A percentile compares a stretch with the other conserved stretches of the same genome.
phyloP scores from a whole-genome alignment of 2,329 filamentous ascomycete genomes.

The Diaporthe vexans region DNA sequence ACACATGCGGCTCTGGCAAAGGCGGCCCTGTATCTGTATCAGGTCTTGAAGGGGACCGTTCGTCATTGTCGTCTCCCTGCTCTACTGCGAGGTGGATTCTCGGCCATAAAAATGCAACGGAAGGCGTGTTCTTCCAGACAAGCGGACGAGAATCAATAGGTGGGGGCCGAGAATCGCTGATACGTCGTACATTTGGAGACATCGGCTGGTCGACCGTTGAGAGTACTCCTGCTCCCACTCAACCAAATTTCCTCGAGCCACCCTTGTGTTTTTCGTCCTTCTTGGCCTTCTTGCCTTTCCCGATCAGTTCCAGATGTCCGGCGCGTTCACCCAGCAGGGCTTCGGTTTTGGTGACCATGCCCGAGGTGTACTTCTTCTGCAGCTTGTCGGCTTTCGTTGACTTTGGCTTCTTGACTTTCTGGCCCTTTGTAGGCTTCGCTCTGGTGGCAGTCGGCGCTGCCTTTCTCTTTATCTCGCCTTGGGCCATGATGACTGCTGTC shows the following conservation, averaged over 20 bases:
- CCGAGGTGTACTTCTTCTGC: conserved; percentile 68
- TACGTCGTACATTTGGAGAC: background rate
- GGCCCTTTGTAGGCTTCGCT: conserved; percentile 62
- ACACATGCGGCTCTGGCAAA: background rate
- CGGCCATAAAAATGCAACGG: background rate
- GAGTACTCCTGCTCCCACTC: conserved; percentile 45
- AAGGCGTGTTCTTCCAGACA: background rate
- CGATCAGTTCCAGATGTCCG: conserved; percentile 72
- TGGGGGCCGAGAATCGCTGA: background rate
- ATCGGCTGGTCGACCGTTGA: background rate
- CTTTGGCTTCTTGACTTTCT: conserved; percentile 56
- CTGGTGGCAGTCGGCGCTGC: conserved; percentile 55
- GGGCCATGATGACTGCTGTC: conserved; percentile 59
- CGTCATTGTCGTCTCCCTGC: background rate
- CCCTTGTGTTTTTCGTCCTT: conserved; percentile 58
- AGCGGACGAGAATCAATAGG: background rate
- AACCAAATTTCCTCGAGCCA: conserved; percentile 70
- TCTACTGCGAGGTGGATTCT: background rate
- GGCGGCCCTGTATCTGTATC: background rate
- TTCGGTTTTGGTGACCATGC: conserved; percentile 69
- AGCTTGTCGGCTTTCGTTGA: conserved; percentile 63
- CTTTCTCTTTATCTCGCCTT: conserved; percentile 66
- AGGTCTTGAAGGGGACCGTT: background rate
- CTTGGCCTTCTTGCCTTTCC: conserved; percentile 66
- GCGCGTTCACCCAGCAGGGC: conserved; percentile 70